These are phyloP conservation scores for Microascus cirrosus DNA, from an alignment of 2,329 filamentous ascomycete genomes.

Conservation along the genomic window DNA sequence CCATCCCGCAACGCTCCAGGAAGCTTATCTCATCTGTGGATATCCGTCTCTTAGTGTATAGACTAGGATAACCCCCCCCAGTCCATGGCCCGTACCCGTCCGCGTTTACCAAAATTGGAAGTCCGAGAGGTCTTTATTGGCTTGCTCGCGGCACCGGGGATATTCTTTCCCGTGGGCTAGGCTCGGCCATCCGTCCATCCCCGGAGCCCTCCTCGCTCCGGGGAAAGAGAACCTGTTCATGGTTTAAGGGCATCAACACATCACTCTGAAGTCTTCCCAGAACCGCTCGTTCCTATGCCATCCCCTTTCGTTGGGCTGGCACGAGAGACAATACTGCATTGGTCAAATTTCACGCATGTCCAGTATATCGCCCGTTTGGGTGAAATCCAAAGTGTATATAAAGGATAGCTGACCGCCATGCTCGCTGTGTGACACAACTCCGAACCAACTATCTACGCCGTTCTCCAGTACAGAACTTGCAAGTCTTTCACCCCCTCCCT, in stretches of 20 bases:
- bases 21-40: background rate
- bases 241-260: too few species aligned
- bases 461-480: constrained; percentile 5
- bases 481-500: constrained; percentile 35
- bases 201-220: too few species aligned
- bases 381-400: background rate
- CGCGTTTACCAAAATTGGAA: background rate
- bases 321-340: too few species aligned
- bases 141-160: background rate
- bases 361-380: background rate
- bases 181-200: too few species aligned
- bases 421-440: background rate
- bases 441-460: background rate
- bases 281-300: too few species aligned
- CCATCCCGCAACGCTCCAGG: background rate
- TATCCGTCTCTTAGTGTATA: background rate
- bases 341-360: too few species aligned
- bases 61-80: background rate
- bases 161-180: too few species aligned
- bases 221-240: too few species aligned
- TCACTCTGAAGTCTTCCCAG: too few species aligned
- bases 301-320: too few species aligned
- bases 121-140: background rate
- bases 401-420: background rate
- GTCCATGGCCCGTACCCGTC: background rate